These are phyloP conservation scores for Rhodotorula taiwanensis DNA, from an alignment of 768 basidiomycete species.

Conservation along the genomic window DNA sequence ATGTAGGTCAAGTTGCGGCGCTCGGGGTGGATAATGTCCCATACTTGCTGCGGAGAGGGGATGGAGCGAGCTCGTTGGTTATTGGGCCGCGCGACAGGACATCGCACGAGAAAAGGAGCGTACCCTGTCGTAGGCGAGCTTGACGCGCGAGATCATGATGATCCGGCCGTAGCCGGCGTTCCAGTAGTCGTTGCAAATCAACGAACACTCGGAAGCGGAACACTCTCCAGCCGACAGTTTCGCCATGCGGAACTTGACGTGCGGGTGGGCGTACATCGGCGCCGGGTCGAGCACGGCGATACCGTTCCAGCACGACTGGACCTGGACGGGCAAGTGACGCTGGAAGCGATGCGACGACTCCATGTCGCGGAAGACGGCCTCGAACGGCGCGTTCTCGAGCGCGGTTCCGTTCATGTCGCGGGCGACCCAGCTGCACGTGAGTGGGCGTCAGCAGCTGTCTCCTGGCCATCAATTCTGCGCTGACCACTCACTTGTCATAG, in stretches of 20 bases:
- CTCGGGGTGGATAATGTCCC: conserved; percentile 83
- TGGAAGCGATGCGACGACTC: conserved; percentile 74
- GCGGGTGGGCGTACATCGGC: conserved; percentile 85
- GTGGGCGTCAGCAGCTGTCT: background rate
- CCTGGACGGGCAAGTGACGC: conserved; percentile 84
- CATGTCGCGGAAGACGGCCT: conserved; percentile 80
- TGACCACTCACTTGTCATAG: conserved; percentile 51
- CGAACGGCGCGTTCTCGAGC: conserved; percentile 95
- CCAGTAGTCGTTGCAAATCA: conserved; percentile 99
- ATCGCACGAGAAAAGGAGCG: conserved; percentile 38
- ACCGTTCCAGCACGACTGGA: conserved; percentile 98
- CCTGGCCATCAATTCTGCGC: too few species aligned
- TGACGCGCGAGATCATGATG: conserved; percentile 94
- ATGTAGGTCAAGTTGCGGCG: conserved; percentile 92
- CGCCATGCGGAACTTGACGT: conserved; percentile 94
- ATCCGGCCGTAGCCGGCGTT: conserved; percentile 90
- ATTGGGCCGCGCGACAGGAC: background rate
- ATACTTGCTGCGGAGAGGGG: conserved; percentile 63
- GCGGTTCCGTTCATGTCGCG: conserved; percentile 98
- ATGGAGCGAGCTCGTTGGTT: background rate
- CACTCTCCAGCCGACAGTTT: conserved; percentile 79
- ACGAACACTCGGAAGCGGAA: conserved; percentile 86
- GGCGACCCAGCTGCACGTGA: conserved; percentile 75
- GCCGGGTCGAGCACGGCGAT: conserved; percentile 91
- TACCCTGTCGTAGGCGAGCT: conserved; percentile 87